These are phyloP conservation scores for Solanum megistacrolobum DNA, from an alignment of 257 asterid species.

Conservation along the genomic window DNA sequence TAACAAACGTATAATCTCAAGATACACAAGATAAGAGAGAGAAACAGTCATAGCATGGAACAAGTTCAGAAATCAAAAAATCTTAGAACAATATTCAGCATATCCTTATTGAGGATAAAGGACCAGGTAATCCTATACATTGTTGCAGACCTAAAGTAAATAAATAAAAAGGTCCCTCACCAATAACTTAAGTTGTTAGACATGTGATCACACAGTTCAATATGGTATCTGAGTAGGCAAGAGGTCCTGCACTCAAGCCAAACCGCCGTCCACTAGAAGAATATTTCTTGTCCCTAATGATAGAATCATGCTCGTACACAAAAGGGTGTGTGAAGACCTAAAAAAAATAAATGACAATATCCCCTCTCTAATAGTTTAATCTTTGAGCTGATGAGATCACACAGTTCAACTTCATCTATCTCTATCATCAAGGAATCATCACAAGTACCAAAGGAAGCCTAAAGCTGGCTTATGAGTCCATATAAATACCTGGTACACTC, in stretches of 20 bases:
- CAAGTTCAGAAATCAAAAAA: neutral
- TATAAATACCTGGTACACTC: slow-evolving; percentile 78
- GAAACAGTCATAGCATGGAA: neutral
- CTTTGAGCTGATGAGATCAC: neutral
- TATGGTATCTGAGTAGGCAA: neutral
- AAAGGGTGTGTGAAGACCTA: neutral
- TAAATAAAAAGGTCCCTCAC: neutral
- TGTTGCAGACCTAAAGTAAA: neutral
- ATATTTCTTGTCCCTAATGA: neutral
- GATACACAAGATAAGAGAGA: neutral
- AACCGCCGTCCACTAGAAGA: neutral
- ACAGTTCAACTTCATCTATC: neutral
- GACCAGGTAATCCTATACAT: neutral
- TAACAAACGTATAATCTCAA: neutral
- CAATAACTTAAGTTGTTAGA: neutral
- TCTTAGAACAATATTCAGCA: neutral
- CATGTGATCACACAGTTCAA: neutral
- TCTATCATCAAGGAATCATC: neutral
- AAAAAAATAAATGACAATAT: neutral
- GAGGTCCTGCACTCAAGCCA: neutral
- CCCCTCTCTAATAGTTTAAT: neutral
- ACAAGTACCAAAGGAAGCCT: neutral
- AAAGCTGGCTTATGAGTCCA: neutral
- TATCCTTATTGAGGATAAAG: neutral
- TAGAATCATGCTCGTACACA: neutral